A percentile compares a stretch with the other conserved stretches of the same genome.
Conservation (phyloP, 345 rosid species). For the Pugionium cornutum region DNA sequence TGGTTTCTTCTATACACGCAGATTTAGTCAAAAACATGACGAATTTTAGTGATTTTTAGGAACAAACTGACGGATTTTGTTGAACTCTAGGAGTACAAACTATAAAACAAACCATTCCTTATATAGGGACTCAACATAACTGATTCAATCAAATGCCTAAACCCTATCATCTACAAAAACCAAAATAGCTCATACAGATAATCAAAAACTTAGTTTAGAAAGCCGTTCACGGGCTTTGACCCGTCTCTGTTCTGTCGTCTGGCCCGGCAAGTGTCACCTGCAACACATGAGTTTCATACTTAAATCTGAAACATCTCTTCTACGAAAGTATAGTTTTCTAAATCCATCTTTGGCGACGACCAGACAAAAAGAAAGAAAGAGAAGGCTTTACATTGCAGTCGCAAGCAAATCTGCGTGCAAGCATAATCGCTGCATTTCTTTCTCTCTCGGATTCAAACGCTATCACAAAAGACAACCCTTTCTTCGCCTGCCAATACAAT, state of each 20-base stretch:
- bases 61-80: no score
- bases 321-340: not conserved
- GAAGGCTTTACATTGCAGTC: conserved; percentile 72
- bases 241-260: conserved; percentile 41
- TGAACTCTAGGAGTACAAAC: no score
- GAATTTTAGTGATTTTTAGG: no score
- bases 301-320: no score
- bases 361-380: not conserved
- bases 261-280: conserved; percentile 47
- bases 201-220: no score
- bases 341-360: conserved; percentile 5
- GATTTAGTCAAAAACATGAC: no score
- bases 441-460: conserved; percentile 92
- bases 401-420: conserved; percentile 88
- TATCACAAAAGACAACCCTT: conserved; percentile 68
- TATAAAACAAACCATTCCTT: no score
- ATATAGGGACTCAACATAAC: no score
- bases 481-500: conserved; percentile 84
- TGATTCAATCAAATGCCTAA: no score
- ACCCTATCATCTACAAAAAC: no score
- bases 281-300: conserved; percentile 24
- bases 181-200: no score
- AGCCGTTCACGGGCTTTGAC: not conserved
- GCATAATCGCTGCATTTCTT: conserved; percentile 88
- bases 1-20: no score